Conservation (phyloP, 768 basidiomycete species). For the Baorangia bicolor region DNA sequence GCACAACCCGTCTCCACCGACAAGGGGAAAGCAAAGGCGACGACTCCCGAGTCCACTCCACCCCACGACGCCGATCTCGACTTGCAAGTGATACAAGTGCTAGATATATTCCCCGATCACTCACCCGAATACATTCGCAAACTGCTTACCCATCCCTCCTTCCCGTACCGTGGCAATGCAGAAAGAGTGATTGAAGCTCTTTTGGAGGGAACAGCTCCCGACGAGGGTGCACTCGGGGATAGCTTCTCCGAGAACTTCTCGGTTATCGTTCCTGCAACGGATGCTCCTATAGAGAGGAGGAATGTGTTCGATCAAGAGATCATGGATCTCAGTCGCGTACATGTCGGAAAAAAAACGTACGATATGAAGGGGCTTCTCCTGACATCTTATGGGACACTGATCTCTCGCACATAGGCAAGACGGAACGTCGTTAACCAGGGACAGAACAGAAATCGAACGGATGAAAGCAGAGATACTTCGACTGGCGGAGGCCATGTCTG, state of each 20-base stretch:
- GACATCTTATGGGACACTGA: constrained; percentile 1
- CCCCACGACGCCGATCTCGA: constrained; percentile 48
- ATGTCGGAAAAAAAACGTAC: constrained; percentile 65
- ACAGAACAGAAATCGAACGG: constrained; percentile 60
- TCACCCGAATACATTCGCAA: constrained; percentile 55
- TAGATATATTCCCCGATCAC: constrained; percentile 73
- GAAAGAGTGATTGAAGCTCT: constrained; percentile 69
- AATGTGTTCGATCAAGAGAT: constrained; percentile 77
- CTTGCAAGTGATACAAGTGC: constrained; percentile 61
- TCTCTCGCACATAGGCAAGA: constrained; percentile 40
- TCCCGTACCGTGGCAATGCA: constrained; percentile 49
- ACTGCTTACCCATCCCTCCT: constrained; percentile 49
- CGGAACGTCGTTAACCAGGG: constrained; percentile 45
- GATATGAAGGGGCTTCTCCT: constrained; percentile 15
- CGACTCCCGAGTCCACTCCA: constrained; percentile 9
- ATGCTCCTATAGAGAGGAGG: constrained; percentile 43
- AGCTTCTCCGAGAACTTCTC: neutral
- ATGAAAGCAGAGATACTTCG: constrained; percentile 86
- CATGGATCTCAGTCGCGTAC: constrained; percentile 61
- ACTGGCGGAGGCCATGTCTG: constrained; percentile 63
- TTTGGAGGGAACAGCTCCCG: constrained; percentile 70
- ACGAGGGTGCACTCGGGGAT: constrained; percentile 29
- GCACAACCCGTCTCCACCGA: constrained; percentile 15
- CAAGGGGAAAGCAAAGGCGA: constrained; percentile 46
- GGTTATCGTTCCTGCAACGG: neutral